Evolutionary conservation across 169 alveolate species (phyloP).

Genomic region (Plasmodium adleri): DNA sequence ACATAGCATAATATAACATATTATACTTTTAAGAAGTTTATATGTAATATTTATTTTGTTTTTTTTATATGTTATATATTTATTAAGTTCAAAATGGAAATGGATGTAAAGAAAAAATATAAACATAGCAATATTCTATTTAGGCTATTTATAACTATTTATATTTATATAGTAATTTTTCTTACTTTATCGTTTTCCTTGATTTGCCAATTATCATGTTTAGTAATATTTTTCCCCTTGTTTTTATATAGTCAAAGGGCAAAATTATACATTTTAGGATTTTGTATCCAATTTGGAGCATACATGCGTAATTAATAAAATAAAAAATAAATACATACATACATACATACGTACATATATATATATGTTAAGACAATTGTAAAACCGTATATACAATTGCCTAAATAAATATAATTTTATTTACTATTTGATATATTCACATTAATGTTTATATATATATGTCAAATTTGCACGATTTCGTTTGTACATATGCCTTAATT

Average conservation of each 20-base stretch:
- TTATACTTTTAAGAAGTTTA: too few relatives aligned
- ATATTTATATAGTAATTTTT: constrained; percentile 1
- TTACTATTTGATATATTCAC: neutral
- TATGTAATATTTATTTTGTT: too few relatives aligned
- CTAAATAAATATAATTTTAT: neutral
- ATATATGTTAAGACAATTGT: neutral
- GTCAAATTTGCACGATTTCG: neutral
- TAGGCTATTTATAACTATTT: constrained; percentile 16
- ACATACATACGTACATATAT: neutral
- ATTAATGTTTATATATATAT: neutral
- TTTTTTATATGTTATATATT: too few relatives aligned
- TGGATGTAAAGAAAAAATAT: neutral
- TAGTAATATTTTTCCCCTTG: constrained; percentile 49
- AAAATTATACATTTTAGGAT: constrained; percentile 18
- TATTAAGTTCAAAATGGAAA: constrained; percentile 26
- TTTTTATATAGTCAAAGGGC: constrained; percentile 19
- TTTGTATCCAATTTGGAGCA: constrained; percentile 8
- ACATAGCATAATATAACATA: too few relatives aligned
- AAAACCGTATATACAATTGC: neutral
- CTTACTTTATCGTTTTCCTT: neutral
- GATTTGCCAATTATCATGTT: constrained; percentile 5
- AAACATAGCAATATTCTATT: constrained; percentile 7
- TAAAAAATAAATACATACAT: neutral
- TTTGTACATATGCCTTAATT: neutral
- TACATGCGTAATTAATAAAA: constrained; percentile 25